phyloP scores from a whole-genome alignment of 768 basidiomycete genomes.

The Mycena sanguinolenta region DNA sequence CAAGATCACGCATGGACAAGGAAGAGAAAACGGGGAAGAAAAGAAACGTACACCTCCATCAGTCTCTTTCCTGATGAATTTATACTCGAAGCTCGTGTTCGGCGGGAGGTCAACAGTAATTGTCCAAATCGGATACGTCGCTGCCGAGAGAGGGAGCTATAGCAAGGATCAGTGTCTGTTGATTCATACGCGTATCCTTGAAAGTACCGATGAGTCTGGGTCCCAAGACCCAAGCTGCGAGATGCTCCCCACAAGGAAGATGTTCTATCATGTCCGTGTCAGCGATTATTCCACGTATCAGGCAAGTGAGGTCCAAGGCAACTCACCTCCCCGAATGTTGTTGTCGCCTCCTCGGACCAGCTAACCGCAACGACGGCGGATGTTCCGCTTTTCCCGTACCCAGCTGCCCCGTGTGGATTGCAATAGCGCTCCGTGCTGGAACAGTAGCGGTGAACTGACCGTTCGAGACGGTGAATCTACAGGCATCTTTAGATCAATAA shows the following conservation, averaged over 20 bases:
- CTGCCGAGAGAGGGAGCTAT: slow-evolving; percentile 66
- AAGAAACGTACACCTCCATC: slow-evolving; percentile 59
- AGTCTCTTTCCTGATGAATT: slow-evolving; percentile 70
- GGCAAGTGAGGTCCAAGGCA: neutral
- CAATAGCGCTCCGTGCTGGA: slow-evolving; percentile 65
- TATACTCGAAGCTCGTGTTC: slow-evolving; percentile 66
- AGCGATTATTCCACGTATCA: neutral
- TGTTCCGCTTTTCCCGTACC: slow-evolving; percentile 37
- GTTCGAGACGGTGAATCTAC: slow-evolving; percentile 62
- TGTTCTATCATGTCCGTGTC: slow-evolving; percentile 56
- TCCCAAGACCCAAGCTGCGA: slow-evolving; percentile 68
- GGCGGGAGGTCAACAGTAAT: slow-evolving; percentile 64
- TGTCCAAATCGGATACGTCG: slow-evolving; percentile 68
- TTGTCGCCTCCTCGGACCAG: slow-evolving; percentile 69
- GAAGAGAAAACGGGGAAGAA: too few species aligned
- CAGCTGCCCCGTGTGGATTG: slow-evolving; percentile 64
- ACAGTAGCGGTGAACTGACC: slow-evolving; percentile 67
- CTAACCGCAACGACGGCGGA: slow-evolving; percentile 53
- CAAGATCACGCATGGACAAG: neutral
- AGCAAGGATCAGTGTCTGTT: too few species aligned
- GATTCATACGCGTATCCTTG: slow-evolving; percentile 26
- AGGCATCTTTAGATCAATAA: neutral
- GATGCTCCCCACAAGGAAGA: slow-evolving; percentile 71
- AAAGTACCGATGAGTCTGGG: slow-evolving; percentile 62
- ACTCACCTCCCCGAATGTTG: slow-evolving; percentile 68